Base-by-base conservation (phyloP, 202 grass and related monocot species). In the Tripidium arundinaceum region DNA sequence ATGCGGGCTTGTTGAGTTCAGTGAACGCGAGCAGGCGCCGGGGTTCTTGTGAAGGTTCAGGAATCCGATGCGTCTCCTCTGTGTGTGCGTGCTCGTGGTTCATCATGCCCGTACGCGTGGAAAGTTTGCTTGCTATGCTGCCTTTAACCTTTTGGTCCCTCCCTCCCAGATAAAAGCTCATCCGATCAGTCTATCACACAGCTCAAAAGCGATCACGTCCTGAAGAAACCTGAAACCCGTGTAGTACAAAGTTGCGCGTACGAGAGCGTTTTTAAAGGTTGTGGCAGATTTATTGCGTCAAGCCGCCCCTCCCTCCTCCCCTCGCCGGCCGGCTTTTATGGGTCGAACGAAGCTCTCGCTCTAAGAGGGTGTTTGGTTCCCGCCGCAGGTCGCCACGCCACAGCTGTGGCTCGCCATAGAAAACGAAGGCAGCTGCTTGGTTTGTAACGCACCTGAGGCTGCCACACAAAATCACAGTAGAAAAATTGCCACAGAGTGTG, bases 41-140 rank as follows among this genome's bases (percentile, higher is more conserved):
- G 68, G 38, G 68, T 83, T 89, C 83, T 22, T 83, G 87, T 83
- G 83, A 89, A 74, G 39, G 79, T 74, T 63, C 79, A 75, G 83
- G 87, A 89, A 89, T 89, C 83, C 87, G 79, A 89, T 86, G 83
- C 28, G 39, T 11, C 24, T 42, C 11, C 2, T 62, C 8, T 40
- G 0, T 9, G 0, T 59, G 3, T 26, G 57, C 24, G 58, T 6
- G 58, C 25, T 4, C 31, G 16, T 40, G 63, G 37, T 67, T 38
- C 57, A 2, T 50, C 19, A 64, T 72, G 28, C 74, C 76, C 50
- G 50, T 55, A 55, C 52, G 9, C 54, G 15, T 26, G 65, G 43
- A 81, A 70, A 57, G 36, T 14, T 19, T 7, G 81, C 18, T 49
- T 16, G 68, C 41, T 29, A 6, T 24, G 22, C 62, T 60, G 9